Conservation (phyloP, 1,284 basidiomycete species). For the Boletus mariae region DNA sequence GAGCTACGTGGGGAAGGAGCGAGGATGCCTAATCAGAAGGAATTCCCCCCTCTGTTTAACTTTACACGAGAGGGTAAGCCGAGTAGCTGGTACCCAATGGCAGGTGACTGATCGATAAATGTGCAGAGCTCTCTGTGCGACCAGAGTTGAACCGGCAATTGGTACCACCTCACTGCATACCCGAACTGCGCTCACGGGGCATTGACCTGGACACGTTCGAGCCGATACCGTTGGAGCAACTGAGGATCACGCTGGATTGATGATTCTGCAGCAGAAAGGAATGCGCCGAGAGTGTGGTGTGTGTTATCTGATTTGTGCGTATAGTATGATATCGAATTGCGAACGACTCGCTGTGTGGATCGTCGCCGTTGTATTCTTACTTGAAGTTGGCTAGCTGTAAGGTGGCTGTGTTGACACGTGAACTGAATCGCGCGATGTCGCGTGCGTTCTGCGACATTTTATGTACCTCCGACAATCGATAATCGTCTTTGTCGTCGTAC, state of each 20-base stretch:
- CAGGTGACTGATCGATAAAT: constrained; percentile 5
- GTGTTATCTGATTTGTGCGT: constrained; percentile 33
- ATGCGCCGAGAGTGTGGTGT: constrained; percentile 10
- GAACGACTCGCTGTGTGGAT: constrained; percentile 11
- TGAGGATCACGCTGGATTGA: constrained; percentile 88
- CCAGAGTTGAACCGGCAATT: constrained; percentile 91
- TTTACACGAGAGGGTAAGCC: constrained; percentile 90
- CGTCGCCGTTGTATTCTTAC: constrained; percentile 21
- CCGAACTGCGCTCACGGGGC: constrained; percentile 80
- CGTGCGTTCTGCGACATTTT: constrained; percentile 12
- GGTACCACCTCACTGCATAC: constrained; percentile 87
- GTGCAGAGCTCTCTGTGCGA: constrained; percentile 87
- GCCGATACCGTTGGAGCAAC: constrained; percentile 90
- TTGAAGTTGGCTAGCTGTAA: too few relatives aligned
- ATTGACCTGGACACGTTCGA: constrained; percentile 91
- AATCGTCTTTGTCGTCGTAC: neutral
- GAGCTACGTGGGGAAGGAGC: constrained; percentile 88
- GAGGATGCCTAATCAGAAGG: constrained; percentile 95
- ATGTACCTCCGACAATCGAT: neutral
- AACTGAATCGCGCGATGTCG: constrained; percentile 25
- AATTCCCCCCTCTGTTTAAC: constrained; percentile 92
- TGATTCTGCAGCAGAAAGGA: constrained; percentile 31
- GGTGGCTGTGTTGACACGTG: constrained; percentile 22
- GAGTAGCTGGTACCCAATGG: neutral
- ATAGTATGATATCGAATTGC: constrained; percentile 37